Conservation (phyloP, 495 filamentous ascomycete genomes). For the Aspergillus sclerotioniger region DNA sequence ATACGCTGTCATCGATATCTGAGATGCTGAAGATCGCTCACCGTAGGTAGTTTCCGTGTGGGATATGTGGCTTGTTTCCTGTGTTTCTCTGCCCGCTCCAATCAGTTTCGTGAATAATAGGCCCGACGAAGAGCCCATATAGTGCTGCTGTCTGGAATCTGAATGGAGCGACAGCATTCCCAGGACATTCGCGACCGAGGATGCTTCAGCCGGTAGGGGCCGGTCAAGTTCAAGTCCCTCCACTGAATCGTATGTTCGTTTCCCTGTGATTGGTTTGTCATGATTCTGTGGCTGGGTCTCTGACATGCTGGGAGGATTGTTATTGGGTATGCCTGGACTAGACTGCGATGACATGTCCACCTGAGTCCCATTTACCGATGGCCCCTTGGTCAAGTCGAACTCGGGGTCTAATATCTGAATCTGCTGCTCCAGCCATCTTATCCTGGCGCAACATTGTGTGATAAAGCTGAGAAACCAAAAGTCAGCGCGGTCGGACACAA, state of each 20-base stretch:
- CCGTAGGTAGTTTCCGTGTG: neutral
- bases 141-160: conserved; percentile 26
- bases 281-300: neutral
- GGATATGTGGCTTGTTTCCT: conserved; percentile 1
- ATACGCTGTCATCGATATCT: conserved; percentile 1
- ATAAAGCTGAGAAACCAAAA: conserved; percentile 12
- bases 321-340: neutral
- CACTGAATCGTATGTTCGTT: neutral
- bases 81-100: conserved; percentile 14
- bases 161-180: conserved; percentile 29
- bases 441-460: conserved; percentile 20
- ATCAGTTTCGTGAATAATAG: conserved; percentile 24
- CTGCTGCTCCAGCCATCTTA: conserved; percentile 25
- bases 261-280: neutral
- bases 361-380: conserved; percentile 12
- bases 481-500: neutral
- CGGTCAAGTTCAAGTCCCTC: conserved; percentile 15
- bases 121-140: conserved; percentile 27
- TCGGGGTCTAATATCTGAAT: conserved; percentile 15
- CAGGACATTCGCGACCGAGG: conserved; percentile 25
- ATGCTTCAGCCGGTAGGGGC: conserved; percentile 22
- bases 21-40: neutral
- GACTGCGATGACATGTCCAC: neutral
- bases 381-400: conserved; percentile 22
- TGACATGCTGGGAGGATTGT: neutral